Evolutionary conservation across 495 filamentous ascomycete species (phyloP).

Genomic region (Jackrogersella minutella): DNA sequence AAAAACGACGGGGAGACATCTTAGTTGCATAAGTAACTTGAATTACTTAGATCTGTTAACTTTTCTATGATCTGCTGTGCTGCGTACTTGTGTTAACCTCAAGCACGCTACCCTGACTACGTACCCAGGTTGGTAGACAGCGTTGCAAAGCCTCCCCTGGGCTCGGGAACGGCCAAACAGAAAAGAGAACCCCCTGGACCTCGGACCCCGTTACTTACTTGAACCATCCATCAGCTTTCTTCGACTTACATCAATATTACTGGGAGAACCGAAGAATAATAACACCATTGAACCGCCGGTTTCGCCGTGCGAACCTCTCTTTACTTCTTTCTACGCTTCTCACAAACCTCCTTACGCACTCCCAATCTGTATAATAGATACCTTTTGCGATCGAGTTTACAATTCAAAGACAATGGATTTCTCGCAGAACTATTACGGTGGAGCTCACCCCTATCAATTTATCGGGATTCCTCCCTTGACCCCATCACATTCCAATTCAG

Average conservation of each 20-base stretch:
- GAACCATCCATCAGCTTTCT: conserved; percentile 41
- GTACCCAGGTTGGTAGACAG: conserved; percentile 22
- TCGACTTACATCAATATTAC: conserved; percentile 7
- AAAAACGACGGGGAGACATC: conserved; percentile 15
- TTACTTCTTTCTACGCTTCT: conserved; percentile 20
- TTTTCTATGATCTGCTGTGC: conserved; percentile 29
- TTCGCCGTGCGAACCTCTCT: conserved; percentile 34
- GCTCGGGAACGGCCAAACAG: conserved; percentile 36
- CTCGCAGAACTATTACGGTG: conserved; percentile 53
- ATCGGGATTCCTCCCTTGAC: conserved; percentile 62
- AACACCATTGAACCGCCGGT: conserved; percentile 39
- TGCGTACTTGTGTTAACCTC: conserved; percentile 35
- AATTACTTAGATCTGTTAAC: conserved; percentile 15
- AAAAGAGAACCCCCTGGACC: conserved; percentile 22
- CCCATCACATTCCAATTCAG: conserved; percentile 61
- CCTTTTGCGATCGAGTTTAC: conserved; percentile 8
- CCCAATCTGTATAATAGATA: conserved; percentile 15
- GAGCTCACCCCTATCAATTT: conserved; percentile 63
- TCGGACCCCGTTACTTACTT: conserved; percentile 35
- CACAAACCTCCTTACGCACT: conserved; percentile 5
- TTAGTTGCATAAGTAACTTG: conserved; percentile 25
- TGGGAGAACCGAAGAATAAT: conserved; percentile 32
- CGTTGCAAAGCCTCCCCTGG: conserved; percentile 17
- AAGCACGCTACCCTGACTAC: conserved; percentile 30
- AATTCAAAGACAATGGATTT: conserved; percentile 53